Percentiles rank a stretch among this genome's conserved stretches.
Evolutionary conservation across 2,329 filamentous ascomycete species (phyloP).

Genomic region (Ophiostoma pallidulum): DNA sequence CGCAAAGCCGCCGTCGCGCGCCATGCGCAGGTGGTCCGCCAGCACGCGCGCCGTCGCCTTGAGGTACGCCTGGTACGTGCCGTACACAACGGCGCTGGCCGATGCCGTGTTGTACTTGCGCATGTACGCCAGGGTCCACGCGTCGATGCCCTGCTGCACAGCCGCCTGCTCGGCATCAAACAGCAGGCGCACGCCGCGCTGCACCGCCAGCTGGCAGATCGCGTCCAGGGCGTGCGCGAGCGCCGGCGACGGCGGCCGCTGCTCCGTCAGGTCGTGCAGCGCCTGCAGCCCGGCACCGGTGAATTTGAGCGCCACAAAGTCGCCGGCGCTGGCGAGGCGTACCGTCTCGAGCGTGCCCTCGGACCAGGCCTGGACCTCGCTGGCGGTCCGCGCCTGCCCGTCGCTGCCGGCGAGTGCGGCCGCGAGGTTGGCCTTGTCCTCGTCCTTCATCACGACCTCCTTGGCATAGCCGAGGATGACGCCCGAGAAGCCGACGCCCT

Average conservation of each 20-base stretch:
- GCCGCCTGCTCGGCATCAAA: conserved; percentile 80
- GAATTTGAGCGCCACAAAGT: conserved; percentile 65
- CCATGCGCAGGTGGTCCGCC: conserved; percentile 48
- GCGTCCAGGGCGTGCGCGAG: conserved; percentile 62
- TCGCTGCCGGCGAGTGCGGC: conserved; percentile 33
- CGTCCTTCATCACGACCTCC: conserved; percentile 63
- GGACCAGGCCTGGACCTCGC: conserved; percentile 62
- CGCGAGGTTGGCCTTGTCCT: conserved; percentile 38
- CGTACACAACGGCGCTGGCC: conserved; percentile 64
- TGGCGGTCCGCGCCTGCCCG: conserved; percentile 35
- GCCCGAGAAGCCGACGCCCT: conserved; percentile 68
- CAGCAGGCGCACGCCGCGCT: conserved; percentile 61
- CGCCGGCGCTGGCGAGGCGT: conserved; percentile 57
- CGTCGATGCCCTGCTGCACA: conserved; percentile 70
- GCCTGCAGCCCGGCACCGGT: conserved; percentile 72
- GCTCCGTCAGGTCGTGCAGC: conserved; percentile 54
- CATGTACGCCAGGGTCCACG: conserved; percentile 71
- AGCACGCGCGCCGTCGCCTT: conserved; percentile 52
- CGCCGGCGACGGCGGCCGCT: conserved; percentile 50
- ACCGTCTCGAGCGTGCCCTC: conserved; percentile 68
- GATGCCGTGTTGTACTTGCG: conserved; percentile 60
- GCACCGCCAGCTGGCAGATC: conserved; percentile 63
- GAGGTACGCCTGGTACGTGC: conserved; percentile 70
- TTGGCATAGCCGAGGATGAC: conserved; percentile 78
- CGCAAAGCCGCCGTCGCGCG: conserved; percentile 50